These are phyloP conservation scores for Hericium alpestre DNA, from an alignment of 768 basidiomycete genomes.

Conservation along the genomic window DNA sequence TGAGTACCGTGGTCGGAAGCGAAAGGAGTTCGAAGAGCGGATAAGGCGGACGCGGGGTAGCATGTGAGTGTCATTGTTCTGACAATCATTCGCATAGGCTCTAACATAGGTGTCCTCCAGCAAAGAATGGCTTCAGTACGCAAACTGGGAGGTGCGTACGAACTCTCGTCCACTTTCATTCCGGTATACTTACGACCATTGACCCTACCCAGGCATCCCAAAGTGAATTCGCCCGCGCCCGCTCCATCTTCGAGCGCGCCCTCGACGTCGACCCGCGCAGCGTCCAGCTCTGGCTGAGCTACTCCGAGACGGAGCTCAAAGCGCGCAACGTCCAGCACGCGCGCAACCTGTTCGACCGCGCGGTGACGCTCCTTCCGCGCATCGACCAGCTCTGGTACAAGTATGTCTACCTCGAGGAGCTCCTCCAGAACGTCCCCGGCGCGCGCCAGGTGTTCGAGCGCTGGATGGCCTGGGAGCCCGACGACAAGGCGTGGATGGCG, in stretches of 20 bases:
- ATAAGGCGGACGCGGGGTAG: slow-evolving; percentile 70
- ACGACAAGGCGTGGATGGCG: slow-evolving; percentile 99
- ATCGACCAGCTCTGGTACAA: slow-evolving; percentile 99
- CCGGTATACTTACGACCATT: neutral
- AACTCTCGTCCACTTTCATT: neutral
- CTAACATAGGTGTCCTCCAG: slow-evolving; percentile 24
- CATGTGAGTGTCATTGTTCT: slow-evolving; percentile 39
- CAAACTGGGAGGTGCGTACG: slow-evolving; percentile 65
- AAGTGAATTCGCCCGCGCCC: slow-evolving; percentile 89
- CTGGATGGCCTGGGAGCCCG: slow-evolving; percentile 99
- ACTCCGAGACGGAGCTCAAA: slow-evolving; percentile 97
- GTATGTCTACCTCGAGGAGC: slow-evolving; percentile 96
- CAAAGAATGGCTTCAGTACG: slow-evolving; percentile 82
- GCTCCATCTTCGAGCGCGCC: slow-evolving; percentile 94
- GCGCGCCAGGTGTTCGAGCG: slow-evolving; percentile 97
- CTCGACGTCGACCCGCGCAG: slow-evolving; percentile 89
- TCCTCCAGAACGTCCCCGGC: slow-evolving; percentile 91
- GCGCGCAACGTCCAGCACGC: slow-evolving; percentile 95
- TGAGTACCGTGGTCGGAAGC: slow-evolving; percentile 86
- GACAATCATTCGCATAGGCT: neutral
- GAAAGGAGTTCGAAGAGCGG: slow-evolving; percentile 90
- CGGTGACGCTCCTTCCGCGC: slow-evolving; percentile 90
- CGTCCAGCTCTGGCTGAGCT: slow-evolving; percentile 86
- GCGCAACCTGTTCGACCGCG: slow-evolving; percentile 93
- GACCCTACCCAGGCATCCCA: slow-evolving; percentile 63